Conservation (phyloP, 257 asterid genomes). For the Nicotiana knightiana region DNA sequence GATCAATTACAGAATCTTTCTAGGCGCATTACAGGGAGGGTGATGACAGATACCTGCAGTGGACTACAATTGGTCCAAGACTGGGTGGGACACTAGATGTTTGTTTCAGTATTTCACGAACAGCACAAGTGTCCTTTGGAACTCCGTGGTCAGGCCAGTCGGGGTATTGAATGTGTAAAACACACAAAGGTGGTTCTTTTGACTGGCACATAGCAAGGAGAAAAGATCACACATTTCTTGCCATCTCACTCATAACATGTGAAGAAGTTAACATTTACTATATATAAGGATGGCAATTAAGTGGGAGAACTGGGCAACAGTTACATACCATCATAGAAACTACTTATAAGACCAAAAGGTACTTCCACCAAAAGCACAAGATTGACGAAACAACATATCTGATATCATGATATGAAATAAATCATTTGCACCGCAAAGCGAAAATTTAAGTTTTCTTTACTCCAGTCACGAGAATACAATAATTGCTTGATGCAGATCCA, state of each 20-base stretch:
- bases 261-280: background rate
- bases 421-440: background rate
- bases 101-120: conserved; percentile 78
- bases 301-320: background rate
- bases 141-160: conserved; percentile 99
- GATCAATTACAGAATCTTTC: background rate
- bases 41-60: conserved; percentile 67
- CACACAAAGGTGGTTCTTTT: conserved; percentile 68
- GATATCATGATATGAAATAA: background rate
- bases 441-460: background rate
- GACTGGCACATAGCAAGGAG: conserved; percentile 46
- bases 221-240: background rate
- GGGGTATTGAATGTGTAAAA: conserved; percentile 85
- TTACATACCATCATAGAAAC: background rate
- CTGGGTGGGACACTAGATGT: conserved; percentile 48
- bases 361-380: background rate
- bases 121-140: conserved; percentile 72
- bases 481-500: background rate
- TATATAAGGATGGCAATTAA: background rate
- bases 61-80: conserved; percentile 91
- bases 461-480: background rate
- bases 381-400: background rate
- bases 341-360: background rate
- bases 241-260: background rate
- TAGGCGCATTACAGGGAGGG: background rate